phyloP scores from a whole-genome alignment of 2,329 filamentous ascomycete genomes.

The Phialocephala sp. region DNA sequence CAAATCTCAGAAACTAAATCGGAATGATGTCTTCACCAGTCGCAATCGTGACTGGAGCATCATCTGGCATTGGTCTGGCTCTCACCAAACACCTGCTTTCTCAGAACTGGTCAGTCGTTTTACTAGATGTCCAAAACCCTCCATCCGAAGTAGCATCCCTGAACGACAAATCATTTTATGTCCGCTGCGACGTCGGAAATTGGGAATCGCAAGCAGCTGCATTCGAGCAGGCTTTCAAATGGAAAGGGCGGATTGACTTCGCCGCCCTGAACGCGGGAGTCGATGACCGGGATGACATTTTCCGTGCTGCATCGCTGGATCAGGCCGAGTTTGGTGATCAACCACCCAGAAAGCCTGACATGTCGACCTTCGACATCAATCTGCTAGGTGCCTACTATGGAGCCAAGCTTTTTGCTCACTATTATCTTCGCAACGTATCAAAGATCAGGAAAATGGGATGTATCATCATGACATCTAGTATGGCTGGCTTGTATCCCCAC shows the following conservation, averaged over 20 bases:
- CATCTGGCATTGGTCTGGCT: constrained; percentile 51
- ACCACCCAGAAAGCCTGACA: constrained; percentile 44
- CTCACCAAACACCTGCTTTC: constrained; percentile 49
- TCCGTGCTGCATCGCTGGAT: constrained; percentile 43
- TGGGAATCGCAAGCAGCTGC: constrained; percentile 47
- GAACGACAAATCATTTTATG: constrained; percentile 22
- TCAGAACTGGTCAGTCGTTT: constrained; percentile 48
- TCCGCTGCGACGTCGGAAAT: constrained; percentile 46
- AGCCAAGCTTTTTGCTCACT: constrained; percentile 50
- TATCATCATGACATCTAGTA: constrained; percentile 48
- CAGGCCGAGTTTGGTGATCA: constrained; percentile 32
- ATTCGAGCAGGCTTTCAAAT: constrained; percentile 48
- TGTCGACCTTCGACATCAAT: constrained; percentile 48
- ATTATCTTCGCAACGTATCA: constrained; percentile 41
- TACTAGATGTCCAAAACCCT: constrained; percentile 50
- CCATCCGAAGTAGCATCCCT: constrained; percentile 17
- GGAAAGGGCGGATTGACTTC: constrained; percentile 49
- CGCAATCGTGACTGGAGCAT: constrained; percentile 52
- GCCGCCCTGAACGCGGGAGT: constrained; percentile 52
- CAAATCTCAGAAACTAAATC: not conserved
- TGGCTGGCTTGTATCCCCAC: constrained; percentile 43
- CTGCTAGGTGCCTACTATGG: constrained; percentile 49
- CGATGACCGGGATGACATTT: constrained; percentile 47
- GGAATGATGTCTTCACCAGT: constrained; percentile 40
- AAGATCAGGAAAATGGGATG: constrained; percentile 45